Evolutionary conservation across 176 grass and related monocot species (phyloP), one percentile per base, ranked within the genome.

Genomic region (Thalia dealbata): DNA sequence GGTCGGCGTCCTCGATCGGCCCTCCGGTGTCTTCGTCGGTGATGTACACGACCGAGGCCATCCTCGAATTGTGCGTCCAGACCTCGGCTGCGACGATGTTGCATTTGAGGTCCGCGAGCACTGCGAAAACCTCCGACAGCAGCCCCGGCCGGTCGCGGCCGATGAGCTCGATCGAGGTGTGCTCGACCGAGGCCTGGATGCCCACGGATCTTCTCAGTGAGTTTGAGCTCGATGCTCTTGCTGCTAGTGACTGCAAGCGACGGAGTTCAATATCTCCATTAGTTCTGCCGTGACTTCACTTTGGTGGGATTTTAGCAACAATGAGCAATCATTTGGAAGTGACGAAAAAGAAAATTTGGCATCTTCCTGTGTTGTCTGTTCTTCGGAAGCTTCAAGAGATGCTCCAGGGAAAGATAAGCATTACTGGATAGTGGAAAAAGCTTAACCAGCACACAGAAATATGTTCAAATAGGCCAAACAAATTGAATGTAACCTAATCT

Each of bases 111-210:
- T 78, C 76, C 3, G 67, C 38, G 16, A 78, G 76, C 22, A 78
- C 76, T 22, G 76, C 76, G 61, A 78, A 78, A 18, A 78, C 61
- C 67, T 78, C 76, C 10, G 76, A 78, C 12, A 78, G 67, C 22
- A 78, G 67, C 35, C 76, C 76, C 6, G 67, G 76, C 15, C 76
- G 66, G 23, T 78, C 38, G n/a, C 54, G 41, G 23, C 76, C 76
- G 0, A 71, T 71, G 30, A 78, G 54, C 59, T 78, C 76, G 14
- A 78, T 71, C 3, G 67, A 48, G 0, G 76, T 78, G 24, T 78
- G 76, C 41, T 61, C 67, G 6, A 35, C 11, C 28, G 67, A 78
- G 66, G 76, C 76, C 70, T 78, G 41, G 1, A 78, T 67, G 9
- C 76, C 76, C 14, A 78, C 76, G 8, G 67, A 50, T 41, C 76